Evolutionary conservation across 2,329 filamentous ascomycete genomes (phyloP).

Genomic region (Aureobasidium uvarum): DNA sequence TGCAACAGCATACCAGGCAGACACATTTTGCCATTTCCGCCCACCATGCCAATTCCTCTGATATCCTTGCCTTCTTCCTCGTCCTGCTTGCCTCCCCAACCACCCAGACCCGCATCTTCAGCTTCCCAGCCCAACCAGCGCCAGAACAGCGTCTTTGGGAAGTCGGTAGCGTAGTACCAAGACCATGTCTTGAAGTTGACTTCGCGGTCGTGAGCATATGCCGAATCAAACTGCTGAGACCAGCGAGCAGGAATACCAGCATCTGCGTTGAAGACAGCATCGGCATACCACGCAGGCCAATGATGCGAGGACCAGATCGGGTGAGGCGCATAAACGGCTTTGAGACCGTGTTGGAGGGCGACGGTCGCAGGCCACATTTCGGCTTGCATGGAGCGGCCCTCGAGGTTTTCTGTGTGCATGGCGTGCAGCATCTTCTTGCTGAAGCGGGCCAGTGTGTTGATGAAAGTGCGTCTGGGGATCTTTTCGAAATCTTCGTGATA

Average conservation of each 20-base stretch:
- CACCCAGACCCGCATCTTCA: constrained; percentile 73
- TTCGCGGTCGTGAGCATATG: constrained; percentile 65
- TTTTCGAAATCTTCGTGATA: constrained; percentile 49
- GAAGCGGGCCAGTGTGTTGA: constrained; percentile 84
- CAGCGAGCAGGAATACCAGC: constrained; percentile 55
- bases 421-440: constrained; percentile 73
- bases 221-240: constrained; percentile 45
- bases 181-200: constrained; percentile 83
- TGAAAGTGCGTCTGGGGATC: constrained; percentile 73
- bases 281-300: constrained; percentile 78
- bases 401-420: constrained; percentile 89
- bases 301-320: constrained; percentile 82
- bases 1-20: constrained; percentile 85
- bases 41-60: constrained; percentile 52
- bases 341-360: constrained; percentile 86
- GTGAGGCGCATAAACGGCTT: constrained; percentile 88
- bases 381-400: constrained; percentile 86
- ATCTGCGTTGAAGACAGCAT: constrained; percentile 73
- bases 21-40: constrained; percentile 71
- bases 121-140: constrained; percentile 83
- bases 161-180: constrained; percentile 89
- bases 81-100: constrained; percentile 43
- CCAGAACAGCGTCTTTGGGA: constrained; percentile 76
- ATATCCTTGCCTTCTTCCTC: constrained; percentile 28
- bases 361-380: constrained; percentile 95